phyloP scores from a whole-genome alignment of 2,329 filamentous ascomycete genomes.

The Hymenoscyphus repandus region DNA sequence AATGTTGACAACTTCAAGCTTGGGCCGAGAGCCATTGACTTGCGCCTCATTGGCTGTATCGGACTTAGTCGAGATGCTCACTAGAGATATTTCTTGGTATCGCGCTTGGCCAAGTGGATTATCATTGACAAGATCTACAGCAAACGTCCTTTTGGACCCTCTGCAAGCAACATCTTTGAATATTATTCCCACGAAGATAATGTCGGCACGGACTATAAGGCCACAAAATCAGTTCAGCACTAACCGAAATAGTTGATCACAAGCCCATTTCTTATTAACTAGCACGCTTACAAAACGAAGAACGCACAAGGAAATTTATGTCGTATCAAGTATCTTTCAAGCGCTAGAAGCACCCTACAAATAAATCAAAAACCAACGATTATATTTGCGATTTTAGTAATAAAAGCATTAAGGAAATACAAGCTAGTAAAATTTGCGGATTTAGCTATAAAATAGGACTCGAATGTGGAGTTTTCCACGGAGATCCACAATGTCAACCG shows the following conservation, averaged over 20 bases:
- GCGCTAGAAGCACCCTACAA: too few species aligned
- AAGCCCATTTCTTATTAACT: too few species aligned
- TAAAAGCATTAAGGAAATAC: too few species aligned
- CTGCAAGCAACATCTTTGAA: slow-evolving; percentile 59
- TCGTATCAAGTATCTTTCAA: too few species aligned
- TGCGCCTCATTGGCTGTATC: slow-evolving; percentile 7
- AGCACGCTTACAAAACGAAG: too few species aligned
- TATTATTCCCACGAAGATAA: slow-evolving; percentile 63
- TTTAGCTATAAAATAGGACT: too few species aligned
- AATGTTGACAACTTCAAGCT: slow-evolving; percentile 45
- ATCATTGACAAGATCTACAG: slow-evolving; percentile 48
- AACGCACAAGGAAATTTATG: too few species aligned
- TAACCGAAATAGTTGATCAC: not conserved
- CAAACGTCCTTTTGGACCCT: slow-evolving; percentile 56
- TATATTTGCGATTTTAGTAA: too few species aligned
- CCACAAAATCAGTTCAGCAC: slow-evolving; percentile 16
- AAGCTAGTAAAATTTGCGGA: too few species aligned
- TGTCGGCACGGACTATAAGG: slow-evolving; percentile 53
- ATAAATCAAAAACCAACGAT: too few species aligned
- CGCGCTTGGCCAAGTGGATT: slow-evolving; percentile 37
- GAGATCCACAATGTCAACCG: too few species aligned
- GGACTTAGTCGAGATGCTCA: slow-evolving; percentile 21
- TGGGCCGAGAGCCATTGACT: slow-evolving; percentile 4
- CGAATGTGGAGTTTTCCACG: too few species aligned
- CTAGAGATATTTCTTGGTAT: slow-evolving; percentile 21